Conservation (phyloP, 257 asterid genomes). For the Scutellaria minor region DNA sequence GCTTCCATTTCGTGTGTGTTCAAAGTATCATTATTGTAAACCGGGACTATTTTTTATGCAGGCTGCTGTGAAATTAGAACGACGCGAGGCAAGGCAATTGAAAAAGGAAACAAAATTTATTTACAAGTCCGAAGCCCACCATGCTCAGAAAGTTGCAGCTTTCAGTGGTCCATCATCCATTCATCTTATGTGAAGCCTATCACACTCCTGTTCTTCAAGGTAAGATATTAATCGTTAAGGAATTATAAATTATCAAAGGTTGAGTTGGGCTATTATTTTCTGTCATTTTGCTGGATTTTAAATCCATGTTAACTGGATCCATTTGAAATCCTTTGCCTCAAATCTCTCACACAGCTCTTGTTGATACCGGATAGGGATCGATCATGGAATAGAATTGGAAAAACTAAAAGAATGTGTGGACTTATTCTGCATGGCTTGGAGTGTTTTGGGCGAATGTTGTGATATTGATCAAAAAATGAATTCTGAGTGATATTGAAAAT, state of each 20-base stretch:
- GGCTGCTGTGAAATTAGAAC: conserved; percentile 83
- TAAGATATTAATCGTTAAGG: not conserved
- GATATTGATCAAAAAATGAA: too few relatives aligned
- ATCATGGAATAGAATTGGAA: not conserved
- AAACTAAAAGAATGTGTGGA: not conserved
- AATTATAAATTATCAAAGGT: not conserved
- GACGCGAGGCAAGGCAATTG: conserved; percentile 76
- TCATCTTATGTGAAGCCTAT: conserved; percentile 75
- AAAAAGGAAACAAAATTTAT: conserved; percentile 75
- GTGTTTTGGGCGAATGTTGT: too few relatives aligned
- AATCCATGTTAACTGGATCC: not conserved
- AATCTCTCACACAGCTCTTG: not conserved
- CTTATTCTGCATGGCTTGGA: not conserved
- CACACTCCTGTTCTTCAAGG: conserved; percentile 20
- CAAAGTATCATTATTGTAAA: conserved; percentile 2
- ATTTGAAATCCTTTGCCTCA: not conserved
- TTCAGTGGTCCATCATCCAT: conserved; percentile 81
- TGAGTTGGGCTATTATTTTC: not conserved
- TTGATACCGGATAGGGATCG: not conserved
- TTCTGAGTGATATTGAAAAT: too few relatives aligned
- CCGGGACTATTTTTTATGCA: conserved; percentile 41
- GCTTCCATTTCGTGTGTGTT: not conserved
- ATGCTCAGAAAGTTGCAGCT: conserved; percentile 90
- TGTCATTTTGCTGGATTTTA: not conserved
- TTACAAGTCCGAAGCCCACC: conserved; percentile 73